Evolutionary conservation across 768 basidiomycete species (phyloP).

Genomic region (Podaxis carcinomalis): DNA sequence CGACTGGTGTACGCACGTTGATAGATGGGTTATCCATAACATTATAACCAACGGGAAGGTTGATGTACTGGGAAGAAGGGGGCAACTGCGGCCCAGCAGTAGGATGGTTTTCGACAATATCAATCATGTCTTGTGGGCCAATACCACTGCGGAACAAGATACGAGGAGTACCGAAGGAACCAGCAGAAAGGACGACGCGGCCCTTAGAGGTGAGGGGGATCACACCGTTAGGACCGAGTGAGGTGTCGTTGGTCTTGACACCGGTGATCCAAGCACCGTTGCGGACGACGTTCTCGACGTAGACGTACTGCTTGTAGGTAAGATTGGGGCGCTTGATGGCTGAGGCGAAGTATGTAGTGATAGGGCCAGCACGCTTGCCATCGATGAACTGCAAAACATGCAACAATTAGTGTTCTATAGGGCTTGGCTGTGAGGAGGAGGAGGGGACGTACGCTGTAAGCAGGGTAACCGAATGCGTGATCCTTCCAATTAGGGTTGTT

Average conservation of each 20-base stretch:
- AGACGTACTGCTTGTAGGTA: conserved; percentile 42
- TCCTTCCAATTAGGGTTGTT: conserved; percentile 52
- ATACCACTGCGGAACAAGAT: conserved; percentile 60
- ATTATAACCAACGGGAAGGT: conserved; percentile 55
- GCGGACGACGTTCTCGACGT: conserved; percentile 50
- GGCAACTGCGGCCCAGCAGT: conserved; percentile 44
- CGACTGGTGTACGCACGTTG: conserved; percentile 33
- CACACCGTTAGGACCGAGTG: conserved; percentile 51
- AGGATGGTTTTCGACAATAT: conserved; percentile 42
- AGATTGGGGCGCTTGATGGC: conserved; percentile 50
- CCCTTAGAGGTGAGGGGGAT: conserved; percentile 49
- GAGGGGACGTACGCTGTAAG: conserved; percentile 32
- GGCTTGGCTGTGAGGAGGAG: not conserved
- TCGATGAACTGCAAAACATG: conserved; percentile 29
- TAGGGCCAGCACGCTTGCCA: conserved; percentile 50
- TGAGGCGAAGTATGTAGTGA: conserved; percentile 58
- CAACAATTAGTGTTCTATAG: not conserved
- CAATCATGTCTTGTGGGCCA: conserved; percentile 55
- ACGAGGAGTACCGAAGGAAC: conserved; percentile 51
- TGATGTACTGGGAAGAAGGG: conserved; percentile 44
- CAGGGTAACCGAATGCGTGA: conserved; percentile 54
- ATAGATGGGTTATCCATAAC: conserved; percentile 59
- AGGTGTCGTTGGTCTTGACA: conserved; percentile 57
- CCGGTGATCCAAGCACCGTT: conserved; percentile 53
- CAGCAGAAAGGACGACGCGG: conserved; percentile 58